A percentile compares a stretch with the other conserved stretches of the same genome.
phyloP scores from a whole-genome alignment of 805 yeast species.

The Teunomyces lycoperdinae region DNA sequence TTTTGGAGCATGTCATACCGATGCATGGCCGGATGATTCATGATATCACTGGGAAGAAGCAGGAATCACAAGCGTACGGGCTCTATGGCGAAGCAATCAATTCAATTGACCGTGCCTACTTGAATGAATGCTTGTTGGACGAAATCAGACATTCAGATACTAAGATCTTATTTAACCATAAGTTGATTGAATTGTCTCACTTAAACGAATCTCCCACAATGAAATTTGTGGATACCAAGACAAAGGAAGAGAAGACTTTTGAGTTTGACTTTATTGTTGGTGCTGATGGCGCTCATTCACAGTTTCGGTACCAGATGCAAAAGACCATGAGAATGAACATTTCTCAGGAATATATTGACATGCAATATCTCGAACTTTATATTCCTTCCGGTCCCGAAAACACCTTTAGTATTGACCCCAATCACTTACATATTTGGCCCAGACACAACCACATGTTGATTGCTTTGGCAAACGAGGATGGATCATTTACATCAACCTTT shows the following conservation, averaged over 20 bases:
- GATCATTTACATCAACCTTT: constrained; percentile 85
- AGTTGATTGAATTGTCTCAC: constrained; percentile 43
- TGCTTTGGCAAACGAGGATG: constrained; percentile 81
- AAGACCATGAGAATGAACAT: constrained; percentile 65
- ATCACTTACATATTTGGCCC: constrained; percentile 93
- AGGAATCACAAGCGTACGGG: constrained; percentile 73
- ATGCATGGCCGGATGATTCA: constrained; percentile 93
- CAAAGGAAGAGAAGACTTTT: constrained; percentile 16
- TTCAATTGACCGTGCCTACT: constrained; percentile 72
- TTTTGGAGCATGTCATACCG: constrained; percentile 66
- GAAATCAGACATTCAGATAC: constrained; percentile 52
- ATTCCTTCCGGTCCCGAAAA: constrained; percentile 52
- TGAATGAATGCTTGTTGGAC: constrained; percentile 63
- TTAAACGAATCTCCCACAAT: constrained; percentile 19
- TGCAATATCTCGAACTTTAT: constrained; percentile 76
- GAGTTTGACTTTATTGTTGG: constrained; percentile 68
- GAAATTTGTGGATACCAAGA: constrained; percentile 19
- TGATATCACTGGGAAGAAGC: constrained; percentile 52
- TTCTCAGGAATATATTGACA: constrained; percentile 75
- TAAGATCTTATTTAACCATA: constrained; percentile 51
- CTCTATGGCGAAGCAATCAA: constrained; percentile 79
- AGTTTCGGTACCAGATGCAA: constrained; percentile 66
- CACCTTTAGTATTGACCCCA: constrained; percentile 57
- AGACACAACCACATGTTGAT: constrained; percentile 82
- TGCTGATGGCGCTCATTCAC: constrained; percentile 83